phyloP scores from a whole-genome alignment of 768 basidiomycete species.

The Tylopilus subfusipes region DNA sequence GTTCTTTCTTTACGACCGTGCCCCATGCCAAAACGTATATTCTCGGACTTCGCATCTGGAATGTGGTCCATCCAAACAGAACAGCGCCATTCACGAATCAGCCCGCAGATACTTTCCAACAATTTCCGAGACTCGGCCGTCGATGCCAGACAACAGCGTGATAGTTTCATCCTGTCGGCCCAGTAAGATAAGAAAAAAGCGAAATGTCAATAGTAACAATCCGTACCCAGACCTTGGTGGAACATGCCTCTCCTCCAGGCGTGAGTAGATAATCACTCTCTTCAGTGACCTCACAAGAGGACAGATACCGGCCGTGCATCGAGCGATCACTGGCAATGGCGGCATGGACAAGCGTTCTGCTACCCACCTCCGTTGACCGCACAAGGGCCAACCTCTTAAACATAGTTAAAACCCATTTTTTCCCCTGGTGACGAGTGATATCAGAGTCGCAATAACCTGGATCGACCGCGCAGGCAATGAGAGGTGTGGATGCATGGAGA shows the following conservation, averaged over 20 bases:
- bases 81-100: neutral
- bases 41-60: too few relatives aligned
- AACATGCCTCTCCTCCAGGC: conserved; percentile 26
- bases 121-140: conserved; percentile 21
- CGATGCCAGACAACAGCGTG: conserved; percentile 17
- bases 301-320: conserved; percentile 32
- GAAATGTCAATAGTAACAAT: neutral
- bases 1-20: too few relatives aligned
- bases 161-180: conserved; percentile 22
- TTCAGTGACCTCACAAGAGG: conserved; percentile 22
- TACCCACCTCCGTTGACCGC: conserved; percentile 33
- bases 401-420: neutral
- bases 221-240: conserved; percentile 35
- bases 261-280: conserved; percentile 31
- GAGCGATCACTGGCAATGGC: conserved; percentile 26
- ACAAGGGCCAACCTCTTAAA: conserved; percentile 16
- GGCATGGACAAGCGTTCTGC: conserved; percentile 34
- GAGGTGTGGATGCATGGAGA: conserved; percentile 18
- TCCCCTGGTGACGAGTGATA: conserved; percentile 17
- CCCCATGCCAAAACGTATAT: too few relatives aligned
- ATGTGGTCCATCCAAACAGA: neutral
- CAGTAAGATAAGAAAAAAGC: neutral
- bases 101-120: conserved; percentile 9
- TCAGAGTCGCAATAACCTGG: conserved; percentile 36
- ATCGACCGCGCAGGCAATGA: conserved; percentile 27